Evolutionary conservation across 306 rosid genomes (phyloP).

Genomic region (Glycine soja): DNA sequence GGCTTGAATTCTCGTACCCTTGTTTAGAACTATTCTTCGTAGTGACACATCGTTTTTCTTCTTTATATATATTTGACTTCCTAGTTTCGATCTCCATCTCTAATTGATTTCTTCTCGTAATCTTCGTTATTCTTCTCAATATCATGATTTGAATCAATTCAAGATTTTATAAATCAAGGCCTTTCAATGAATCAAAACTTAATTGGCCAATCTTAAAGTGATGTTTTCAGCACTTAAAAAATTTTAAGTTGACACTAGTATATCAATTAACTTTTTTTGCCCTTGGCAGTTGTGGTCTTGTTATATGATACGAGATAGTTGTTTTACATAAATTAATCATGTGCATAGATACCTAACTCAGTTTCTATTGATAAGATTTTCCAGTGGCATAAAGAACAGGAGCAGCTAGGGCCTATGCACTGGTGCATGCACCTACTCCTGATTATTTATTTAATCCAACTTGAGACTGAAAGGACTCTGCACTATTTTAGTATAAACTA

Average conservation of each 20-base stretch:
- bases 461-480: not conserved
- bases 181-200: not conserved
- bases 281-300: not conserved
- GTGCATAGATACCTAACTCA: slow-evolving; percentile 47
- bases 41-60: no score
- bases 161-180: not conserved
- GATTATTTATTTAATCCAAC: slow-evolving; percentile 23
- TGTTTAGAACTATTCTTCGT: no score
- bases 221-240: not conserved
- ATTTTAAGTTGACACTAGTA: not conserved
- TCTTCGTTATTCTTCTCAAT: not conserved
- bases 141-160: not conserved
- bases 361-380: slow-evolving; percentile 17
- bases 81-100: no score
- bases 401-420: slow-evolving; percentile 18
- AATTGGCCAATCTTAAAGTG: not conserved
- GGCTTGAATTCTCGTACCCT: no score
- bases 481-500: slow-evolving; percentile 35
- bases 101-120: no score
- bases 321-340: slow-evolving; percentile 22
- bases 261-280: not conserved
- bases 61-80: no score
- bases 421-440: slow-evolving; percentile 44
- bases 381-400: slow-evolving; percentile 32
- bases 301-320: not conserved